Base-by-base conservation (phyloP, 2,329 filamentous ascomycete species). In the Hymenoscyphus fraxineus region DNA sequence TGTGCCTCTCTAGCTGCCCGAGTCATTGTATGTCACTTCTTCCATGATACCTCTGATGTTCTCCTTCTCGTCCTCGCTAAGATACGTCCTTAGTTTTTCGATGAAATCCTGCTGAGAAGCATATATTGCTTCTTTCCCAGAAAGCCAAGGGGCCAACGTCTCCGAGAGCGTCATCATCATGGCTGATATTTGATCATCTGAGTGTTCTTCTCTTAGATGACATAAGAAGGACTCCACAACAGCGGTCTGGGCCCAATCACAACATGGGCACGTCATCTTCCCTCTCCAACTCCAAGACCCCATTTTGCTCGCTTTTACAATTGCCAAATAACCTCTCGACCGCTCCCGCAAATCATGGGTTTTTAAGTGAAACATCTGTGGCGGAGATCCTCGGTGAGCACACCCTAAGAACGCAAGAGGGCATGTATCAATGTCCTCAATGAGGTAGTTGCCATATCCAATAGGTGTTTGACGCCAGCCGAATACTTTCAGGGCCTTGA, bases 201-300 rank as follows among this genome's bases (percentile, higher is more conserved):
- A 59, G 40, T 63, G 56, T 4, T 4, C 40, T 16, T 27, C 22
- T n/a, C n/a, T n/a, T 2, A 65, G 44, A 51, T 51, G 44, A 22
- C 27, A 6, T 3, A 51, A 51, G 19, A 51, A 51, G 7, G 9
- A 4, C 6, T 22, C n/a, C 3, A 27, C 1, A 9, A 0, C 4
- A 12, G 1, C 12, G 51, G 1, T 3, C 3, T 1, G 67, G 69
- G 31, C 59, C 67, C 60, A 39, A 40, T 63, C 68, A 9, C 54
- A 61, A 10, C 38, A 9, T 16, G 62, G 66, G 12, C 62, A 68
- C 35, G 63, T 71, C 19, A 19, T 2, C 1, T 47, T 7, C n/a
- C 44, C 44, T 1, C 2, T 47, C n/a, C 39, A 59, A 67, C 15
- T 67, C 62, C 40, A 71, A 15, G 73, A 71, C 58, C 63, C 72